Evolutionary conservation across 1,284 basidiomycete genomes (phyloP), one percentile per base, ranked within the genome.

Genomic region (Athelia sp.): DNA sequence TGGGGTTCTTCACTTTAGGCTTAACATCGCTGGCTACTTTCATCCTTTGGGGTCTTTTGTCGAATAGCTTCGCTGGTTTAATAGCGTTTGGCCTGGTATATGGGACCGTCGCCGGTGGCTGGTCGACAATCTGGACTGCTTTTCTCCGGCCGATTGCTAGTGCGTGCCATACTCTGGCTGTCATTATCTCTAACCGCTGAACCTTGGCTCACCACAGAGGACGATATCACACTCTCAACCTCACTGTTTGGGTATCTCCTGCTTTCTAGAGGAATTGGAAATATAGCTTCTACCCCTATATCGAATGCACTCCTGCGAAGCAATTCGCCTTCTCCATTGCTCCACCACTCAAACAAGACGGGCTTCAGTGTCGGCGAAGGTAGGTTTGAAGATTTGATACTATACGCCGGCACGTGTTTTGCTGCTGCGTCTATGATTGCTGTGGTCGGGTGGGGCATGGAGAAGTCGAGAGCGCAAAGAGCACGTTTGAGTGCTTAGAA

Each of bases 251-350:
- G 71, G 22, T 64, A 69, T 45, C 54, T 73, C 18, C 57, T 67
- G 18, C 58, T 72, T 31, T 65, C 68, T 0, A 59, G 70, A 11
- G 71, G 73, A 0, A 51, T 74, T 3, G 72, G 72, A 1, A 73
- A 72, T 47, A 65, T 75, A 23, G 55, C 74, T 3, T 70, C 69
- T 4, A 70, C 70, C 8, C 72, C 71, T 4, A 69, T 75, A 40
- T 66, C 71, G 9, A 66, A 71, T 1, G 58, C 59, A 2, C 56
- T 71, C 31, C 50, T 52, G 38, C 15, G 26, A 13, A 29, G 13
- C 26, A 29, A 29, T 29, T 13, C 6, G 26, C 13, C 26, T 4
- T 29, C 26, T 29, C 13, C 26, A 22, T 15, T 11, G 19, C 49
- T 13, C 32, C 23, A 29, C 26, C 18, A 44, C 6, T 15, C 35